Conservation (phyloP, 345 rosid genomes). For the Populus simonii region DNA sequence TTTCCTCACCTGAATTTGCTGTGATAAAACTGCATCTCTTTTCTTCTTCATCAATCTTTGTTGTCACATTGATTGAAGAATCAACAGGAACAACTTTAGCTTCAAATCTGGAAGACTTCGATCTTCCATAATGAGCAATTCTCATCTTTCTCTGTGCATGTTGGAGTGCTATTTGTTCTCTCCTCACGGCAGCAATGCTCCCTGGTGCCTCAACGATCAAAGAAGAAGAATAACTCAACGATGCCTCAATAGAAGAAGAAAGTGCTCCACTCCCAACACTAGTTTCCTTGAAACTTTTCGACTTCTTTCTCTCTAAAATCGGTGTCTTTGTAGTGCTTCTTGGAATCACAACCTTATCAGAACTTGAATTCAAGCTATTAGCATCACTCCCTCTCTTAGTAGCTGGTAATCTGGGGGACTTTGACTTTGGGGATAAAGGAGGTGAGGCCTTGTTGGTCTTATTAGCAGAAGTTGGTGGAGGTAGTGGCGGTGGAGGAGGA, state of each 20-base stretch:
- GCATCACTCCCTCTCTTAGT: conserved; percentile 36
- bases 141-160: conserved; percentile 59
- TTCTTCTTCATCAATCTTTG: conserved; percentile 21
- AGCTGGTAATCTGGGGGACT: conserved; percentile 35
- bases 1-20: conserved; percentile 46
- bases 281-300: conserved; percentile 50
- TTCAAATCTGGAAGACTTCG: conserved; percentile 54
- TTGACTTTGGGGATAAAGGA: conserved; percentile 37
- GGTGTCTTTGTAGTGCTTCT: conserved; percentile 5
- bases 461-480: conserved; percentile 12
- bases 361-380: conserved; percentile 33
- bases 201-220: conserved; percentile 51
- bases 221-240: conserved; percentile 18
- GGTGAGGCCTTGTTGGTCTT: conserved; percentile 6
- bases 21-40: conserved; percentile 59
- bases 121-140: conserved; percentile 65
- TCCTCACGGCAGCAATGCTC: conserved; percentile 61
- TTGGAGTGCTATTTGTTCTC: conserved; percentile 58
- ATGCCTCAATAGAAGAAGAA: conserved; percentile 10
- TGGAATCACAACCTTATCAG: conserved; percentile 30
- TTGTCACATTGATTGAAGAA: background rate
- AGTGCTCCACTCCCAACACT: background rate
- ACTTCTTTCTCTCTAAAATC: conserved; percentile 45
- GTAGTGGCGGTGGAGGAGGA: conserved; percentile 15
- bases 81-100: conserved; percentile 27